Evolutionary conservation across 2,329 filamentous ascomycete species (phyloP).

Genomic region (Geosmithia flava): DNA sequence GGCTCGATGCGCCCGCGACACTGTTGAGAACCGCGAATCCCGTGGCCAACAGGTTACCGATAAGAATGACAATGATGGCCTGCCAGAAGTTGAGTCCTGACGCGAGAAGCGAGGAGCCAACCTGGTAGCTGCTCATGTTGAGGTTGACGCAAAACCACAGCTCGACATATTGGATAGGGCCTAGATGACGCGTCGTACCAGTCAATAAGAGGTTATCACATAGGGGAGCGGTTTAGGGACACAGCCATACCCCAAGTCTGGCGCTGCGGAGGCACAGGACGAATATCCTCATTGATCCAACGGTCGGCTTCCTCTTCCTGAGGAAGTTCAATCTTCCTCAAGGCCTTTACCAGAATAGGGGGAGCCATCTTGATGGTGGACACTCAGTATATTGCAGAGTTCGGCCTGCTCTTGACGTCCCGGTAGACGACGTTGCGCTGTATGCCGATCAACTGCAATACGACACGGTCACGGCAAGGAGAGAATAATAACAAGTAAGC

Average conservation of each 20-base stretch:
- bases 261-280: slow-evolving; percentile 27
- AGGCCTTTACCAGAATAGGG: not conserved
- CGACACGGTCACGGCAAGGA: too few species aligned
- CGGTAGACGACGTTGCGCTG: too few species aligned
- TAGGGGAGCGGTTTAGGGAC: too few species aligned
- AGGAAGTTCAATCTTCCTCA: not conserved
- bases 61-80: slow-evolving; percentile 18
- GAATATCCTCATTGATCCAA: slow-evolving; percentile 33
- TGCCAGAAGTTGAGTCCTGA: slow-evolving; percentile 28
- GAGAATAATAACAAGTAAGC: too few species aligned
- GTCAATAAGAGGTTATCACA: not conserved
- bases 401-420: too few species aligned
- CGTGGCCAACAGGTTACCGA: slow-evolving; percentile 2
- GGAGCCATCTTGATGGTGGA: slow-evolving; percentile 4
- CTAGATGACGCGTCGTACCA: not conserved
- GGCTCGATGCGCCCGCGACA: slow-evolving; percentile 11
- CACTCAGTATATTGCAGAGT: too few species aligned
- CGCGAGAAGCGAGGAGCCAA: slow-evolving; percentile 26
- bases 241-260: slow-evolving; percentile 28
- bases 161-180: not conserved
- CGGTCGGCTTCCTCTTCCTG: not conserved
- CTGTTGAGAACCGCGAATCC: slow-evolving; percentile 2
- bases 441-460: too few species aligned
- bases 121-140: slow-evolving; percentile 27
- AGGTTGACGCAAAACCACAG: slow-evolving; percentile 23